Conservation (phyloP, 2,329 filamentous ascomycete species). For the Exophiala calicioides region DNA sequence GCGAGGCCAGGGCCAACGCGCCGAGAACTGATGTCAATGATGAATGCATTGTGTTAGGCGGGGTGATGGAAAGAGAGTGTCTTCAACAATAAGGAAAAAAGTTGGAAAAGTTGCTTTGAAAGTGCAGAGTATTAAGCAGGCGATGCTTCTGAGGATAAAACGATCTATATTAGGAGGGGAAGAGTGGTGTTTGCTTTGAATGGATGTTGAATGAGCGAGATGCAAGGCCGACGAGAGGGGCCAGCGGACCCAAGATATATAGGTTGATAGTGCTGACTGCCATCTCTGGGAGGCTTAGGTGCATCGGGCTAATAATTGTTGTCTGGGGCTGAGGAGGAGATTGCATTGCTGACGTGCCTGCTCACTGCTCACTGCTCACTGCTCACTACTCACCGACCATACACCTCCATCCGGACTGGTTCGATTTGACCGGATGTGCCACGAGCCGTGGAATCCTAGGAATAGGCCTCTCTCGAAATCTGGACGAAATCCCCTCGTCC, state of each 20-base stretch:
- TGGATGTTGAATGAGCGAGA: too few relatives aligned
- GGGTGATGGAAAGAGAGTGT: slow-evolving; percentile 13
- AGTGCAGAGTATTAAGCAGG: too few relatives aligned
- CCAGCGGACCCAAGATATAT: too few relatives aligned
- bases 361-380: background rate
- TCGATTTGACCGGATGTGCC: background rate
- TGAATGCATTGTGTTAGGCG: slow-evolving; percentile 15
- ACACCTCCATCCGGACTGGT: too few relatives aligned
- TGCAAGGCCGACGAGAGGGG: too few relatives aligned
- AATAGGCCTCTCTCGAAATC: too few relatives aligned
- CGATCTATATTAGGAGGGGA: too few relatives aligned
- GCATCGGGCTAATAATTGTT: background rate
- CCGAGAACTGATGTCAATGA: slow-evolving; percentile 18
- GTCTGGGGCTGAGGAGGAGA: background rate
- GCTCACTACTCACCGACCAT: too few relatives aligned
- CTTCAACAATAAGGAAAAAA: slow-evolving; percentile 12
- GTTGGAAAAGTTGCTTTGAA: background rate
- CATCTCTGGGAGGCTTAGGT: background rate
- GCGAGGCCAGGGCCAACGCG: slow-evolving; percentile 21
- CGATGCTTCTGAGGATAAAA: too few relatives aligned
- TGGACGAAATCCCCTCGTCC: slow-evolving; percentile 59
- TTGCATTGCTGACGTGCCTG: slow-evolving; percentile 9
- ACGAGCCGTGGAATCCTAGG: too few relatives aligned
- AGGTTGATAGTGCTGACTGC: background rate
- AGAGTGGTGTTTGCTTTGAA: too few relatives aligned